Evolutionary conservation across 1,284 basidiomycete species (phyloP).

Genomic region (Acaromyces ingoldii): DNA sequence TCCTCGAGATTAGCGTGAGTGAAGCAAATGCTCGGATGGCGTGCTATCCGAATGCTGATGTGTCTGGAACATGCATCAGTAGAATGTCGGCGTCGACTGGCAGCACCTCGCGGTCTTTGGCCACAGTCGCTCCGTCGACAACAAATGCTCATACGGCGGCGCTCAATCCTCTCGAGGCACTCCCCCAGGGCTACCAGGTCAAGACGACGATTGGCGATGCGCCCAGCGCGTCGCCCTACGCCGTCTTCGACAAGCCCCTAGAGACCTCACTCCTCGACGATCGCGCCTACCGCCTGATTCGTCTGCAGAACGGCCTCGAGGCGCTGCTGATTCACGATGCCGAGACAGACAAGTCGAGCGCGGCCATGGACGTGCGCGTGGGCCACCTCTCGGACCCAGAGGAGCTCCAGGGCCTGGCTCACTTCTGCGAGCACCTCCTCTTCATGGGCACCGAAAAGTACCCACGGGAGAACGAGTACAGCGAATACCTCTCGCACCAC

Average conservation of each 20-base stretch:
- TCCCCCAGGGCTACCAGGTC: neutral
- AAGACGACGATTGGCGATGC: neutral
- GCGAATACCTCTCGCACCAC: slow-evolving; percentile 78
- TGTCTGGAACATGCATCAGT: too few relatives aligned
- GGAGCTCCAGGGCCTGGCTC: slow-evolving; percentile 65
- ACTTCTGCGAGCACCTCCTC: slow-evolving; percentile 90
- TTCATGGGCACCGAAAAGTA: slow-evolving; percentile 70
- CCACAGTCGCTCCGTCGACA: neutral
- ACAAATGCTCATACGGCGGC: neutral
- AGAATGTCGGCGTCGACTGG: neutral
- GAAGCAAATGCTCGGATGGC: too few relatives aligned
- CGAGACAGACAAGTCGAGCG: slow-evolving; percentile 88
- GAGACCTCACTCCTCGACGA: slow-evolving; percentile 30
- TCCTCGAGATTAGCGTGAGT: too few relatives aligned
- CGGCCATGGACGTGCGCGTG: slow-evolving; percentile 89
- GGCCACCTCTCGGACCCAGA: slow-evolving; percentile 86
- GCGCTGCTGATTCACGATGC: slow-evolving; percentile 80
- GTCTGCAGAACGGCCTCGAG: slow-evolving; percentile 79
- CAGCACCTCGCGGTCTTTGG: slow-evolving; percentile 1
- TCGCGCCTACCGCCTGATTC: slow-evolving; percentile 62
- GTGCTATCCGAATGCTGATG: too few relatives aligned
- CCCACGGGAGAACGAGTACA: slow-evolving; percentile 48
- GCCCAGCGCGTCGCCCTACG: slow-evolving; percentile 16
- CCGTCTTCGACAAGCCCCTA: slow-evolving; percentile 35
- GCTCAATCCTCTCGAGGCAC: neutral